These are phyloP conservation scores for Penicillium pancosmium DNA, from an alignment of 495 filamentous ascomycete genomes.

Conservation along the genomic window DNA sequence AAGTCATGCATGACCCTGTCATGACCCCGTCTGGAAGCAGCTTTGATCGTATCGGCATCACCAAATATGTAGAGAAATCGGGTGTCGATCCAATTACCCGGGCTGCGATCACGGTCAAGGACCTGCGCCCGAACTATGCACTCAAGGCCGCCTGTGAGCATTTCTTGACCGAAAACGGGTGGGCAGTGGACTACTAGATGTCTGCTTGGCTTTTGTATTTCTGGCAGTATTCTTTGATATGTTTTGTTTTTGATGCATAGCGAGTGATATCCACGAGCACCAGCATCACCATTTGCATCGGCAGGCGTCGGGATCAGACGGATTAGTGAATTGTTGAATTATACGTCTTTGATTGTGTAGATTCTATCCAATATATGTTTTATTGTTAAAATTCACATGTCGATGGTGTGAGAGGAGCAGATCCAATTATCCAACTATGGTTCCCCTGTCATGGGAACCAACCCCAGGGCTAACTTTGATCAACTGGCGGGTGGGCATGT, in stretches of 20 bases:
- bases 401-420: too few species aligned
- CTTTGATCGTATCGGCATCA: constrained; percentile 86
- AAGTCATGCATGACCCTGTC: constrained; percentile 91
- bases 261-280: constrained; percentile 17
- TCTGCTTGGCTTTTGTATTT: background rate
- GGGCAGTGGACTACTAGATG: constrained; percentile 86
- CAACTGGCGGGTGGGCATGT: constrained; percentile 28
- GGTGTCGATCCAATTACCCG: constrained; percentile 83
- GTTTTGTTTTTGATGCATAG: constrained; percentile 23
- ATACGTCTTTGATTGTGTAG: background rate
- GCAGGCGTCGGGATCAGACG: constrained; percentile 14
- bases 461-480: background rate
- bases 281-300: constrained; percentile 18
- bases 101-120: constrained; percentile 65
- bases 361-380: background rate
- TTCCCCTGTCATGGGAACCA: too few species aligned
- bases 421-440: too few species aligned
- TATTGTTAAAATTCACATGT: background rate
- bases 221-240: constrained; percentile 13
- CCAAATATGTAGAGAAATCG: constrained; percentile 78
- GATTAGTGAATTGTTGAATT: background rate
- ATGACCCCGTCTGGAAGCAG: constrained; percentile 84
- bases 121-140: constrained; percentile 82
- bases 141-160: constrained; percentile 83
- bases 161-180: constrained; percentile 85